Base-by-base conservation (phyloP, 768 basidiomycete genomes). In the Rhodosporidiobolus sp. region DNA sequence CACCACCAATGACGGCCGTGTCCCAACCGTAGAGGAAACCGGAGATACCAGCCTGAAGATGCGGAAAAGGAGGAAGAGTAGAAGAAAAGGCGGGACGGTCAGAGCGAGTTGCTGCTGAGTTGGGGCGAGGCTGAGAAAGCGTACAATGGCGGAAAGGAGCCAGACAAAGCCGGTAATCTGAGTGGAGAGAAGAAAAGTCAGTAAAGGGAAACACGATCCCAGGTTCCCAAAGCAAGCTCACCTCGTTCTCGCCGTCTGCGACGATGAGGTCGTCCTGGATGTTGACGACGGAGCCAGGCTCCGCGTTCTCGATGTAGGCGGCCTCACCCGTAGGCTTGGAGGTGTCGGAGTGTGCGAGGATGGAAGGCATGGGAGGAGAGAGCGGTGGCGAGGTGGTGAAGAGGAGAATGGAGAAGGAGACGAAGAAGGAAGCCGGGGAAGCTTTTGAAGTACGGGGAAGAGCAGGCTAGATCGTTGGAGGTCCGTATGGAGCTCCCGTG, bases 1-100 rank as follows among this genome's bases (percentile, higher is more conserved):
- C 65, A 5, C 65, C 65, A n/a, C 65, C 65, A 24, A 66, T 30
- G 56, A 57, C 55, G 8, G 65, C 65, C 6, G 65, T 66, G 34
- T 66, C 65, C 55, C 54, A 65, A 20, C 63, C 54, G 54, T 54
- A 53, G 24, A 64, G 53, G 52, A 53, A 64, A 7, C n/a, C 52
- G 3, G 28, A 45, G 30, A 62, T 49, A n/a, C 46, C 46, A 6
- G 60, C 46, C 60, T 32, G 48, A 54, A n/a, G n/a, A n/a, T 28
- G 3, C 6, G 54, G 54, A 14, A 55, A 32, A 14, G 16, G 32
- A 32, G 24, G 16, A 28, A n/a, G n/a, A 52, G 50, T n/a, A n/a
- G n/a, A n/a, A n/a, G n/a, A n/a, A n/a, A 30, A 55, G 30, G 28
- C 12, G 54, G 28, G n/a, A n/a, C n/a, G n/a, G n/a, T n/a, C n/a